Conservation (phyloP, 129 eudicot genomes). For the Chrysanthemum makinoi region DNA sequence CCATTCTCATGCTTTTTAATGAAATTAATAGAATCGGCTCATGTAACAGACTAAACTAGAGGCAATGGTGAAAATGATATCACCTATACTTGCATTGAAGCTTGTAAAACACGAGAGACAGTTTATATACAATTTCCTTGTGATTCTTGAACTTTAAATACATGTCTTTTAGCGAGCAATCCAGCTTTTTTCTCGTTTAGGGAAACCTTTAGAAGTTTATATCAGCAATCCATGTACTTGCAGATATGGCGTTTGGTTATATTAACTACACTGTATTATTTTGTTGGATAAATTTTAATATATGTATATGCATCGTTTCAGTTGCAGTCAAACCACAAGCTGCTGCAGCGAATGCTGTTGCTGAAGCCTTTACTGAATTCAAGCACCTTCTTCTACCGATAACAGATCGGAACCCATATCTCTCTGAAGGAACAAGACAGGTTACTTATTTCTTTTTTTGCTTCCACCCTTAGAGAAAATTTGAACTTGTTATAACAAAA, state of each 20-base stretch:
- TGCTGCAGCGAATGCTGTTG: conserved; percentile 54
- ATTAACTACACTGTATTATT: not conserved
- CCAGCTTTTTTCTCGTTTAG: not conserved
- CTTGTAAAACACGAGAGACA: no score
- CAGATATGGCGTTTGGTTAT: conserved; percentile 1
- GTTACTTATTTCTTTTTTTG: conserved; percentile 29
- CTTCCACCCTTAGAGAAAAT: not conserved
- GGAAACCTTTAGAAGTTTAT: not conserved
- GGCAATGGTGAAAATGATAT: no score
- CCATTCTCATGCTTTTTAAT: no score
- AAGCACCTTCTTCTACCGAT: conserved; percentile 96
- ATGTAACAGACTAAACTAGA: no score
- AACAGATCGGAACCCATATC: conserved; percentile 88
- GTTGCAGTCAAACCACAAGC: conserved; percentile 64
- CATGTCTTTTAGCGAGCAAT: not conserved
- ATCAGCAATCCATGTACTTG: conserved; percentile 13
- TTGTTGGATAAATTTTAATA: conserved; percentile 13
- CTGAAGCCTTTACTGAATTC: conserved; percentile 67
- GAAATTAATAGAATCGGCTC: no score
- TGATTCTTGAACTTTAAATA: not conserved
- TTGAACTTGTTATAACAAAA: not conserved
- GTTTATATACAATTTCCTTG: not conserved
- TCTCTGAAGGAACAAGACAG: conserved; percentile 98
- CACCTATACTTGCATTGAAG: no score
- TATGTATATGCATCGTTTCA: conserved; percentile 30